Evolutionary conservation across 2,329 filamentous ascomycete species (phyloP).

Genomic region (Beauveria brongniartii): DNA sequence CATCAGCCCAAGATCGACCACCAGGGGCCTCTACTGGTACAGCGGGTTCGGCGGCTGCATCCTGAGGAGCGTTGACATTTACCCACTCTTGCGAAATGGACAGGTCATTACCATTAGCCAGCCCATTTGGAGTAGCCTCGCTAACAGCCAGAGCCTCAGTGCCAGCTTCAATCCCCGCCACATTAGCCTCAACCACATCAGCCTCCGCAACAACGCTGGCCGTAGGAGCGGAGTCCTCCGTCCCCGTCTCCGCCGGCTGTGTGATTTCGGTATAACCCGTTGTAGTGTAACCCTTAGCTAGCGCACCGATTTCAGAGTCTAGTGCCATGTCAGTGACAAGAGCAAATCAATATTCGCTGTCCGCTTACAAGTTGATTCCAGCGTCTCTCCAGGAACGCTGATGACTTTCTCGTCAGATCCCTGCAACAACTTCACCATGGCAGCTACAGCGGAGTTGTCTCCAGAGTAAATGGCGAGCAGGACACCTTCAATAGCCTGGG

Average conservation of each 20-base stretch:
- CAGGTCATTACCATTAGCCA: slow-evolving; percentile 32
- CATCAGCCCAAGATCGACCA: slow-evolving; percentile 74
- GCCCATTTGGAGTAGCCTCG: slow-evolving; percentile 40
- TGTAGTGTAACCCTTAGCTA: slow-evolving; percentile 44
- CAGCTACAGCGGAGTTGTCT: slow-evolving; percentile 63
- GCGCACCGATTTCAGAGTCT: slow-evolving; percentile 35
- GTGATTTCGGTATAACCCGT: slow-evolving; percentile 26
- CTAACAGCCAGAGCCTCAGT: background rate
- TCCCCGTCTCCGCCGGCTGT: slow-evolving; percentile 46
- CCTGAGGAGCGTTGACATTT: slow-evolving; percentile 56
- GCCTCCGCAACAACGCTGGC: slow-evolving; percentile 27
- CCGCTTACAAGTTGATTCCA: slow-evolving; percentile 64
- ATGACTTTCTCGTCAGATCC: slow-evolving; percentile 59
- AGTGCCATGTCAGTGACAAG: background rate
- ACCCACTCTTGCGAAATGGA: slow-evolving; percentile 63
- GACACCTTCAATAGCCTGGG: slow-evolving; percentile 72
- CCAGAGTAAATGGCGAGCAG: slow-evolving; percentile 72
- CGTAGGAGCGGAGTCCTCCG: slow-evolving; percentile 35
- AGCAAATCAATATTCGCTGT: background rate
- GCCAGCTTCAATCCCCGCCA: slow-evolving; percentile 25
- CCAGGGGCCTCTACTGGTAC: slow-evolving; percentile 32
- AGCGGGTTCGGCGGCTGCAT: slow-evolving; percentile 56
- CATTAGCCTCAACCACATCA: slow-evolving; percentile 30
- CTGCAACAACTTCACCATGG: slow-evolving; percentile 70
- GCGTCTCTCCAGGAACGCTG: slow-evolving; percentile 55